These are phyloP conservation scores for Neopestalotiopsis sp. DNA, from an alignment of 2,329 filamentous ascomycete species.

Conservation along the genomic window DNA sequence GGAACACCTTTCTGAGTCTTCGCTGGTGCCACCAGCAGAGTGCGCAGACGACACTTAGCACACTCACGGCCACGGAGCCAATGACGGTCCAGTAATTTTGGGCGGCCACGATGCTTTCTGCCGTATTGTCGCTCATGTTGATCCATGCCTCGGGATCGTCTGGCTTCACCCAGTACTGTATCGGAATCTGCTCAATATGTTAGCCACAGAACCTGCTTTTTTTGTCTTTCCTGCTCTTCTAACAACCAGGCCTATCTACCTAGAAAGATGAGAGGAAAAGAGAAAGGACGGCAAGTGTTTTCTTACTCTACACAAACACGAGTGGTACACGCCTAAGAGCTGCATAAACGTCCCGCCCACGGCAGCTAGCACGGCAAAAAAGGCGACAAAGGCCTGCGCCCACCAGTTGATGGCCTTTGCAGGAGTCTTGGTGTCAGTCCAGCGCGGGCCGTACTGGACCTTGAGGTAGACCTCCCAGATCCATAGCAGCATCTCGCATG, in stretches of 20 bases:
- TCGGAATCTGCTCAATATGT: slow-evolving; percentile 17
- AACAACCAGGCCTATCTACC: background rate
- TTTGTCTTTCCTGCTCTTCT: background rate
- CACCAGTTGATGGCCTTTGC: slow-evolving; percentile 35
- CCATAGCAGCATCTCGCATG: slow-evolving; percentile 36
- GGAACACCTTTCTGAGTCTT: slow-evolving; percentile 34
- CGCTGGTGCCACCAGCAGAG: slow-evolving; percentile 40
- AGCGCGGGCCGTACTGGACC: slow-evolving; percentile 30
- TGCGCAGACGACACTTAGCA: slow-evolving; percentile 32
- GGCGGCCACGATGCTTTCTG: slow-evolving; percentile 30
- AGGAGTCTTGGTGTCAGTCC: slow-evolving; percentile 29
- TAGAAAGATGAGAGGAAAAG: too few species aligned
- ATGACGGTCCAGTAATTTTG: slow-evolving; percentile 33
- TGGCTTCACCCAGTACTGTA: slow-evolving; percentile 20
- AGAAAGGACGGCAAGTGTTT: background rate
- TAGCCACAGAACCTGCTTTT: background rate
- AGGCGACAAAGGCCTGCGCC: slow-evolving; percentile 35
- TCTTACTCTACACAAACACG: slow-evolving; percentile 33
- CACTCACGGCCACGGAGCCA: slow-evolving; percentile 28
- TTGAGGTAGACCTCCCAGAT: slow-evolving; percentile 31
- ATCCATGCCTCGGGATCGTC: slow-evolving; percentile 28
- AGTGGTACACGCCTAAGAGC: slow-evolving; percentile 32
- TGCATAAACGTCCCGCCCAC: slow-evolving; percentile 36
- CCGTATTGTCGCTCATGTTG: slow-evolving; percentile 31
- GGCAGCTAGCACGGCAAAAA: slow-evolving; percentile 34